These are phyloP conservation scores for Kokia cookei DNA, from an alignment of 441 rosid genomes.

Conservation along the genomic window DNA sequence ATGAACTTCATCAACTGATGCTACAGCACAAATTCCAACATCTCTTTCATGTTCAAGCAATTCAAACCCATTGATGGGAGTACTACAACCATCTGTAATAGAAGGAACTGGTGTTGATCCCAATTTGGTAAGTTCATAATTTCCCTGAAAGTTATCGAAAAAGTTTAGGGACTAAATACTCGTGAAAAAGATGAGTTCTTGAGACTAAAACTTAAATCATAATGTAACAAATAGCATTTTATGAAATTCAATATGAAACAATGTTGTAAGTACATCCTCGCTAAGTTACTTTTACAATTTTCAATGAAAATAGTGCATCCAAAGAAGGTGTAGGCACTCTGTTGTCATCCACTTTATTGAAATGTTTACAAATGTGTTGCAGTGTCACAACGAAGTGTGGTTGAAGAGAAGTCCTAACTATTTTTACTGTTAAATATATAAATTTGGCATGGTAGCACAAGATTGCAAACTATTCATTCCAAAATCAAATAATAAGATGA, in stretches of 20 bases:
- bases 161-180: background rate
- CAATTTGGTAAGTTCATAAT: constrained; percentile 29
- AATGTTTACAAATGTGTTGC: background rate
- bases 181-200: background rate
- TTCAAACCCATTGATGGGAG: constrained; percentile 30
- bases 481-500: background rate
- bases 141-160: constrained; percentile 44
- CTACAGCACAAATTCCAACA: constrained; percentile 17
- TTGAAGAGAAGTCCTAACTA: background rate
- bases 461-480: background rate
- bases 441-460: background rate
- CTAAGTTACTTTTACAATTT: background rate
- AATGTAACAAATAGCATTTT: background rate
- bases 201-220: background rate
- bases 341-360: background rate
- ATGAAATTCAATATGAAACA: constrained; percentile 5
- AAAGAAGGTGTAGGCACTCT: background rate
- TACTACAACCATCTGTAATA: constrained; percentile 24
- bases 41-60: constrained; percentile 28
- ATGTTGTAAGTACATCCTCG: background rate
- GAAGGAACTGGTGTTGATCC: constrained; percentile 30
- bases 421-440: background rate
- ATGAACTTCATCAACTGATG: constrained; percentile 26
- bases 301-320: background rate
- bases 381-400: background rate